Evolutionary conservation across 176 grass and related monocot genomes (phyloP).

Genomic region (Avena sativa): DNA sequence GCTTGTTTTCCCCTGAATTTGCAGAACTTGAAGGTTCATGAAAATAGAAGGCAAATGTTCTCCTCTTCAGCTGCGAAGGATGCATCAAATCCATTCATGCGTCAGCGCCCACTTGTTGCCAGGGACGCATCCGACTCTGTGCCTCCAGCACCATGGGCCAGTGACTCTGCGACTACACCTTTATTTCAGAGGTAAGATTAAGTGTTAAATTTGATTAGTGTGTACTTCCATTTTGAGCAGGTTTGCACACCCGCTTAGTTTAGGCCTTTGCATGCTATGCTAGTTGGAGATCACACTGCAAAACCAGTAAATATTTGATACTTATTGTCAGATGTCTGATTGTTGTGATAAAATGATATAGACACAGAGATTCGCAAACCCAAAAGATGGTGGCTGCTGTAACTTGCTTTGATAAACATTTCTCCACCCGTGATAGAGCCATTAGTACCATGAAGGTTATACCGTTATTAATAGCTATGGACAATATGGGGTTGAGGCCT

Average conservation of each 20-base stretch:
- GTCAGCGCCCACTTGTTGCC: constrained; percentile 75
- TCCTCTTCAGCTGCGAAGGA: constrained; percentile 79
- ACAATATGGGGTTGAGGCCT: not conserved
- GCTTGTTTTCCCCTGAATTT: constrained; percentile 12
- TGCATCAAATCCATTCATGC: constrained; percentile 83
- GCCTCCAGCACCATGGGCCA: constrained; percentile 91
- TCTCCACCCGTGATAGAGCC: not conserved
- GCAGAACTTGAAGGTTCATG: constrained; percentile 94
- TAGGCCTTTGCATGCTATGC: constrained; percentile 16
- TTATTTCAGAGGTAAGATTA: constrained; percentile 86
- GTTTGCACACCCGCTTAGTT: not conserved
- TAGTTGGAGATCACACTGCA: not conserved
- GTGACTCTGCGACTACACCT: constrained; percentile 65
- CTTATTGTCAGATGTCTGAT: not conserved
- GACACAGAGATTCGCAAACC: not conserved
- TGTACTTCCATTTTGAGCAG: constrained; percentile 10
- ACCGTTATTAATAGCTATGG: not conserved
- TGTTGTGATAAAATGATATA: not conserved
- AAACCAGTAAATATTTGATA: not conserved
- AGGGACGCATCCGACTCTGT: constrained; percentile 64
- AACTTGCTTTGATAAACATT: not conserved
- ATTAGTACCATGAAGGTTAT: not conserved
- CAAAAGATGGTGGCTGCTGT: not conserved
- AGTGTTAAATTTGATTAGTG: not conserved
- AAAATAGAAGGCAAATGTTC: constrained; percentile 96